phyloP scores from a whole-genome alignment of 192 early-diverging fungal genomes.

The Umbelopsis isabellina region DNA sequence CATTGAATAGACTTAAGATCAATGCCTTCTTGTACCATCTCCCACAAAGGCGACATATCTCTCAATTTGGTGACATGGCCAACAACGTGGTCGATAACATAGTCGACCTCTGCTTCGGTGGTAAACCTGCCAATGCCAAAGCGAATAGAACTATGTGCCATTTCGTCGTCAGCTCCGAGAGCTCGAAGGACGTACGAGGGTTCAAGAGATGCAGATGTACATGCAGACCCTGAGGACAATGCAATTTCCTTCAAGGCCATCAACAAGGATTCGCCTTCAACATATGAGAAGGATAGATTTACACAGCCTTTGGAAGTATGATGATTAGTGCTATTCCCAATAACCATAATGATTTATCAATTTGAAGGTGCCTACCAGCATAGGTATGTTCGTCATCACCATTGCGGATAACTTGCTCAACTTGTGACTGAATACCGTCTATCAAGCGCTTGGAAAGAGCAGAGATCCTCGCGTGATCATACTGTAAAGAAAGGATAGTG shows the following conservation, averaged over 20 bases:
- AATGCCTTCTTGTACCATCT: slow-evolving; percentile 96
- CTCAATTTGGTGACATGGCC: slow-evolving; percentile 83
- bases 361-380: slow-evolving; percentile 49
- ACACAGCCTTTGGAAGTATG: slow-evolving; percentile 71
- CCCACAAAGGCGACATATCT: slow-evolving; percentile 98
- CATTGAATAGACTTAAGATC: slow-evolving; percentile 92
- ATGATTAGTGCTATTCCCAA: no score
- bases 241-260: slow-evolving; percentile 99
- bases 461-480: slow-evolving; percentile 76
- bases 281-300: slow-evolving; percentile 94
- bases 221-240: slow-evolving; percentile 92
- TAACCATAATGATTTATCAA: neutral
- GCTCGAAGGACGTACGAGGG: slow-evolving; percentile 96
- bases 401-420: slow-evolving; percentile 87
- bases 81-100: slow-evolving; percentile 79
- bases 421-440: slow-evolving; percentile 75
- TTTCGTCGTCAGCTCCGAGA: slow-evolving; percentile 95
- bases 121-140: slow-evolving; percentile 98
- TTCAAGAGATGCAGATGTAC: slow-evolving; percentile 95
- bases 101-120: slow-evolving; percentile 93
- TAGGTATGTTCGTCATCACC: slow-evolving; percentile 81
- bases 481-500: slow-evolving; percentile 48
- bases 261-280: slow-evolving; percentile 95
- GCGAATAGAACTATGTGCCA: slow-evolving; percentile 93
- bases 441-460: slow-evolving; percentile 79